Conservation (phyloP, 257 asterid species). For the Henckelia pumila region DNA sequence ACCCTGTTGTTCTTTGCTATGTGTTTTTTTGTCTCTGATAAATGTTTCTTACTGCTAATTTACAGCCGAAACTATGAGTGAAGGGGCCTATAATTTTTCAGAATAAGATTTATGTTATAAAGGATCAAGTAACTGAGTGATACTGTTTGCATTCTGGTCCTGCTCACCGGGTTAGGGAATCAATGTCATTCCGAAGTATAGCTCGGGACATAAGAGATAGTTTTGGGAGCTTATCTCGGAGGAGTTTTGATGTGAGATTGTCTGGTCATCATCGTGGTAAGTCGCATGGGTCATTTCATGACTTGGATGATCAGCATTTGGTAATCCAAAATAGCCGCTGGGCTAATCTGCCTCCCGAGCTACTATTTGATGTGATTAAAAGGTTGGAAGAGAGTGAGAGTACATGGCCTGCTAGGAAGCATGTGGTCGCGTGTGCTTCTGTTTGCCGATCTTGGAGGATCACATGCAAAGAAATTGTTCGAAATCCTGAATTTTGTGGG, state of each 20-base stretch:
- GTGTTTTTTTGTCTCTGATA: background rate
- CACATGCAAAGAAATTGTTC: conserved; percentile 54
- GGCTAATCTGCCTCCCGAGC: conserved; percentile 60
- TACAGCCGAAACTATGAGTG: background rate
- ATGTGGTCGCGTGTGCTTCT: conserved; percentile 54
- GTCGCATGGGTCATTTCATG: conserved; percentile 43
- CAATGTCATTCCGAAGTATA: conserved; percentile 62
- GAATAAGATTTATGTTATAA: background rate
- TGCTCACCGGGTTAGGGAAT: background rate
- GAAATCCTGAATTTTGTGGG: conserved; percentile 45
- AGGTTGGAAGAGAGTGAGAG: conserved; percentile 61
- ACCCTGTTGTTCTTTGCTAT: background rate
- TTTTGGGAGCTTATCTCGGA: conserved; percentile 52
- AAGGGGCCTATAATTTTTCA: background rate
- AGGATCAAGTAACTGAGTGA: background rate
- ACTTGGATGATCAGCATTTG: conserved; percentile 38
- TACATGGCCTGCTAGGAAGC: conserved; percentile 55
- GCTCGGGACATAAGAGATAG: conserved; percentile 57
- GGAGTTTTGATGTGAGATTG: conserved; percentile 52
- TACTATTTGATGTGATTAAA: conserved; percentile 51
- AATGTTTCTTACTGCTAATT: too few species aligned
- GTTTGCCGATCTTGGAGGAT: conserved; percentile 62
- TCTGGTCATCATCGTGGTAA: conserved; percentile 48
- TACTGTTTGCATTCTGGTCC: background rate
- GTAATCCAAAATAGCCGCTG: conserved; percentile 45